Evolutionary conservation across 352 stramenopile genomes (phyloP).

Genomic region (Phytophthora idaei): DNA sequence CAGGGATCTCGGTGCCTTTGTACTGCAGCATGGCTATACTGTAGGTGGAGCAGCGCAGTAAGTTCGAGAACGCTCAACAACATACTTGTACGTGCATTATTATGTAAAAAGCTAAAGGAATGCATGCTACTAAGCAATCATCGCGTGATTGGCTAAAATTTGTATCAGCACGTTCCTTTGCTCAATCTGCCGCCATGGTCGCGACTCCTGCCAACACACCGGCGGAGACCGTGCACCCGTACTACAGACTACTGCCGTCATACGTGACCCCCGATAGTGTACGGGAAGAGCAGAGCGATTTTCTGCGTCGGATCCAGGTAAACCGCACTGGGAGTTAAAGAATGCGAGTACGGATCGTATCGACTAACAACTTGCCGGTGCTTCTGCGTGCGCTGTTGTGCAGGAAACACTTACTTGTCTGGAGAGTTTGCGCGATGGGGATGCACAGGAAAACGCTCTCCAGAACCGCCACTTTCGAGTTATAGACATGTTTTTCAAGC

Average conservation of each 20-base stretch:
- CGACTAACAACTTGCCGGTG: background rate
- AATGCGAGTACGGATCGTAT: background rate
- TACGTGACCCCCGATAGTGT: constrained; percentile 55
- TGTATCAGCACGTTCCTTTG: constrained; percentile 1
- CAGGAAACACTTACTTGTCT: constrained; percentile 52
- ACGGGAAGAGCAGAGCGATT: constrained; percentile 42
- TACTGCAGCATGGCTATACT: too few species aligned
- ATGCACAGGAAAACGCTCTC: constrained; percentile 19
- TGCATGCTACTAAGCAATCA: constrained; percentile 19
- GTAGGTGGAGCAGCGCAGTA: too few species aligned
- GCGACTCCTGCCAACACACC: background rate
- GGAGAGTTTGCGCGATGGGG: constrained; percentile 27
- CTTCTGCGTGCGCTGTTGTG: background rate
- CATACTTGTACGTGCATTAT: constrained; percentile 2
- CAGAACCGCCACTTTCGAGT: constrained; percentile 68
- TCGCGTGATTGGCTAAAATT: constrained; percentile 24
- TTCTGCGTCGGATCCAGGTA: constrained; percentile 52
- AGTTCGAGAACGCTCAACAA: background rate
- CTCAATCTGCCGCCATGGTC: constrained; percentile 20
- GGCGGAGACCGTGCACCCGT: constrained; percentile 40
- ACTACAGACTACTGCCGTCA: constrained; percentile 67
- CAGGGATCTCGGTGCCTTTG: too few species aligned
- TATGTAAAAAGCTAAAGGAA: background rate
- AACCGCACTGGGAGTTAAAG: background rate
- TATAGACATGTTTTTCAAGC: constrained; percentile 62